Evolutionary conservation across 2,329 filamentous ascomycete species (phyloP).

Genomic region (Pseudogymnoascus sp.): DNA sequence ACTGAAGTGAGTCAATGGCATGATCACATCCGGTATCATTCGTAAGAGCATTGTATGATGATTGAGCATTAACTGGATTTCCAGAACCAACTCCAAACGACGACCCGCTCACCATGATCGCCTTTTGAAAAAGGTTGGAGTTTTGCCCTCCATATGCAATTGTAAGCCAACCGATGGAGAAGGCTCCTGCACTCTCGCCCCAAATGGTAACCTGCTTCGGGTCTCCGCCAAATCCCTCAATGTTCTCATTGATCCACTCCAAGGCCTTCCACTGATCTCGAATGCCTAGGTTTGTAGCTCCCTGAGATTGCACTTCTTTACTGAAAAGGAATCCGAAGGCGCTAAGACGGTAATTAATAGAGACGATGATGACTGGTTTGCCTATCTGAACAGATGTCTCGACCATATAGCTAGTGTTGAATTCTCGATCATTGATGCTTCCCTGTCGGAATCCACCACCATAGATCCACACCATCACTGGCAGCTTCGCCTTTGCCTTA

Average conservation of each 20-base stretch:
- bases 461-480: conserved; percentile 55
- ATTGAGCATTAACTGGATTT: neutral
- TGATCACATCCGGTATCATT: conserved; percentile 42
- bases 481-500: conserved; percentile 28
- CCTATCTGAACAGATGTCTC: conserved; percentile 16
- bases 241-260: conserved; percentile 54
- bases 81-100: neutral
- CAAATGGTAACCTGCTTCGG: conserved; percentile 50
- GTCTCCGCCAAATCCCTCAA: conserved; percentile 54
- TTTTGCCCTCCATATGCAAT: conserved; percentile 35
- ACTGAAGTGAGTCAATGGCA: conserved; percentile 47
- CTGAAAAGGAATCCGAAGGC: conserved; percentile 59
- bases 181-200: conserved; percentile 56
- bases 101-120: conserved; percentile 49
- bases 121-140: conserved; percentile 40
- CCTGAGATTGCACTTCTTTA: conserved; percentile 36
- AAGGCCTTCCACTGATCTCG: conserved; percentile 54
- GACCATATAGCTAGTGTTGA: conserved; percentile 47
- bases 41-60: conserved; percentile 48
- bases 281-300: conserved; percentile 56
- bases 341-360: conserved; percentile 55
- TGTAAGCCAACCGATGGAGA: conserved; percentile 63
- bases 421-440: conserved; percentile 45
- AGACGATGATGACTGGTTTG: conserved; percentile 45
- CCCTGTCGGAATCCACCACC: conserved; percentile 57